phyloP scores from a whole-genome alignment of 495 filamentous ascomycete genomes.

The Bacidia rubella region DNA sequence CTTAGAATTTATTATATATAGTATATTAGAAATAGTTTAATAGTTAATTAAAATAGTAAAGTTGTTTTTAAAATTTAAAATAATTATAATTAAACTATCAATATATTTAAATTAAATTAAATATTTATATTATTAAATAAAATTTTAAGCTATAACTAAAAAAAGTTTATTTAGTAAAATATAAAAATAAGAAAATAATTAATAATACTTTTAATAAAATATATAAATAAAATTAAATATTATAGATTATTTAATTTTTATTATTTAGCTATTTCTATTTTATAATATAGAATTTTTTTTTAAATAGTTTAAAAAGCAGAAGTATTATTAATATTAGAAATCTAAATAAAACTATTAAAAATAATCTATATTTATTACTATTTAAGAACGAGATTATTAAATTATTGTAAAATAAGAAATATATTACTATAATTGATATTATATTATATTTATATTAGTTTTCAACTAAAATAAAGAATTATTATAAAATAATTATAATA shows the following conservation, averaged over 20 bases:
- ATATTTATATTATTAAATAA: background rate
- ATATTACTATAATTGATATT: background rate
- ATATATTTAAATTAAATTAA: background rate
- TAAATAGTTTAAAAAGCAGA: background rate
- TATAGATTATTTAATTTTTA: background rate
- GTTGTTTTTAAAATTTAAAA: background rate
- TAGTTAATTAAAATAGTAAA: background rate
- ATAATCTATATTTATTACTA: background rate
- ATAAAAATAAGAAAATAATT: background rate
- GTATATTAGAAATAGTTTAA: background rate
- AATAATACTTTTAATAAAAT: too few relatives aligned
- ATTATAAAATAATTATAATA: constrained; percentile 1
- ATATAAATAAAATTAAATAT: constrained; percentile 8
- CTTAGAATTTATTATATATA: background rate
- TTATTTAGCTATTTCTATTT: constrained; percentile 7
- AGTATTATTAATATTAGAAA: background rate
- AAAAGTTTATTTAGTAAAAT: constrained; percentile 1
- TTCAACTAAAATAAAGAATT: background rate
- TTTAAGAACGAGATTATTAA: background rate
- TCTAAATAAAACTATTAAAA: constrained; percentile 7
- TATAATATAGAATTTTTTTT: constrained; percentile 7
- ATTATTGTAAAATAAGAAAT: background rate
- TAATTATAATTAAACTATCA: background rate
- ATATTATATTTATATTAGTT: constrained; percentile 4
- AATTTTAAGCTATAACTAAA: background rate